Base-by-base conservation (phyloP, 106 monocot species). In the Amphibolis antarctica region DNA sequence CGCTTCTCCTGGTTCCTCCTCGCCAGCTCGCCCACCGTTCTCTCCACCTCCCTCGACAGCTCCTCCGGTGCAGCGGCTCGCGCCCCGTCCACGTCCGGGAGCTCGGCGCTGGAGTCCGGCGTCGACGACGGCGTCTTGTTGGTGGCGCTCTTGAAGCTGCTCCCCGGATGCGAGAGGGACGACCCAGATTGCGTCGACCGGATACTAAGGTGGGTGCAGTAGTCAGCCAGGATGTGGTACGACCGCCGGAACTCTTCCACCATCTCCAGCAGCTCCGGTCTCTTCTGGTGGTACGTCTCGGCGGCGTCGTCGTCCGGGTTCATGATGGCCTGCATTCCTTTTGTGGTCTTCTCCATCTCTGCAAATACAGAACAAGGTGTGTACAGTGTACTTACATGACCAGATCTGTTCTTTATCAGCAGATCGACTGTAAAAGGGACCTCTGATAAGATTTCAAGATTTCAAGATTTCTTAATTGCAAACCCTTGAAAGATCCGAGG, bases 231-330 rank as follows among this genome's bases (percentile, higher is more conserved):
- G 23, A 61, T 46, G 19, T 55, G 67, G 25, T 67, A 68, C 12
- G 46, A 67, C 23, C 55, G 49, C 20, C 64, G 69, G 49, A 68
- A 74, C 18, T 73, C 57, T 26, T 67, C 58, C 5, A 78, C 60
- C 42, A 26, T 53, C 51, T 42, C 69, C 20, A 63, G 63, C 12
- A 78, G 66, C 31, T 78, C 74, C 1, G 69, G 64, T 52, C 46
- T 73, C 67, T 59, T 78, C 22, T 73, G 29, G 56, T 74, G 69
- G 57, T 69, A 78, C 66, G 42, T 74, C 55, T 78, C 78, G 12
- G 73, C 59, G 12, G 50, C 57, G 3, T 63, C 74, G 12, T 78
- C 68, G 20, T 78, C 78, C 24, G 42, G 47, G 0, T 63, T 24
- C 63, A 63, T 45, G 11, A 63, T 45, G 7, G 12, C 25, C 46